Percentiles rank a stretch among this genome's conserved stretches.
phyloP scores from a whole-genome alignment of 225 moss, liverwort and hornwort genomes.

The Antitrichia curtipendula region DNA sequence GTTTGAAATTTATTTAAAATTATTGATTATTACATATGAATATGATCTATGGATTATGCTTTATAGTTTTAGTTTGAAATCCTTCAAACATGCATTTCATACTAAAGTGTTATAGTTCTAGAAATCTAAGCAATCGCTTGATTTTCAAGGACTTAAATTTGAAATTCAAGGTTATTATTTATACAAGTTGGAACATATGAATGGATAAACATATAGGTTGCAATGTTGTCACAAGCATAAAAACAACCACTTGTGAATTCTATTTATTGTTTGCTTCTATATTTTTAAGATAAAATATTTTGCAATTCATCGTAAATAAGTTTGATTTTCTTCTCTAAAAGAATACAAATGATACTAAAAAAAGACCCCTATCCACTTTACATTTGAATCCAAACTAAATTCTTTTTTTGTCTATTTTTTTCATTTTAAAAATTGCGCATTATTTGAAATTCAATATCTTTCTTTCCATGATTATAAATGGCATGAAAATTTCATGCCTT shows the following conservation, averaged over 20 bases:
- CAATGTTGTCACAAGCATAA: background rate
- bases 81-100: no score
- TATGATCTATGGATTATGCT: no score
- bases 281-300: no score
- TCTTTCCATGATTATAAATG: background rate
- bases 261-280: background rate
- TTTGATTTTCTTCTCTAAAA: background rate
- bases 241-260: background rate
- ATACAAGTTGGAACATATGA: background rate
- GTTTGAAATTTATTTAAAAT: background rate
- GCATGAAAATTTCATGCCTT: background rate
- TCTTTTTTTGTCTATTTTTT: background rate
- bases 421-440: fast-evolving
- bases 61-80: background rate
- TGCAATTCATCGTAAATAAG: background rate
- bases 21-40: background rate
- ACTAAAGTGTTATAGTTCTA: fast-evolving
- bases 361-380: background rate
- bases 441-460: background rate
- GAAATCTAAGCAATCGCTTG: fast-evolving
- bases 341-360: background rate
- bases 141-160: background rate
- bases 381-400: background rate
- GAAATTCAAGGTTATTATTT: background rate
- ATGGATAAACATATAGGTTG: background rate